A percentile compares a stretch with the other conserved stretches of the same genome.
Evolutionary conservation across 768 basidiomycete species (phyloP).

Genomic region (Lyophyllum semitale): DNA sequence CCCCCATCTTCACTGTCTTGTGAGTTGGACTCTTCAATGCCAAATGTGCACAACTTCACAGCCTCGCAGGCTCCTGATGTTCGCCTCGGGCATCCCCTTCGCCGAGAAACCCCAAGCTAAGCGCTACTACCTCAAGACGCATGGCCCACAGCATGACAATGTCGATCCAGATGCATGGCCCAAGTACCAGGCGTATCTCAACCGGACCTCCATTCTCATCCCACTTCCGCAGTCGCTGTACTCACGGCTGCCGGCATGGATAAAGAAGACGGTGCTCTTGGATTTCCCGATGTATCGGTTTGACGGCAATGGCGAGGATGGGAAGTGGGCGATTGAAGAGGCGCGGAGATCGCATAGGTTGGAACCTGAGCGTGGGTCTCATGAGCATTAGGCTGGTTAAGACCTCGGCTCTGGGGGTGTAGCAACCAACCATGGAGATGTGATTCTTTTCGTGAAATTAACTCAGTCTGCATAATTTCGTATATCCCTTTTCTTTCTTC

Average conservation of each 20-base stretch:
- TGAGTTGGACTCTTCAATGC: conserved; percentile 28
- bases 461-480: background rate
- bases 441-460: too few relatives aligned
- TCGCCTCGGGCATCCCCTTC: conserved; percentile 69
- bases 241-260: conserved; percentile 43
- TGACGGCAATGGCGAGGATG: conserved; percentile 51
- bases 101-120: conserved; percentile 69
- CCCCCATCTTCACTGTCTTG: conserved; percentile 68
- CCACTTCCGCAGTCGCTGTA: conserved; percentile 63
- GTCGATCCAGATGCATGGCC: conserved; percentile 42
- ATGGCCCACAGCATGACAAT: conserved; percentile 35
- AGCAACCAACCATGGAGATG: too few relatives aligned
- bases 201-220: conserved; percentile 58
- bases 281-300: conserved; percentile 68
- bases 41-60: background rate
- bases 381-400: background rate
- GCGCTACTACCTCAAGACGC: conserved; percentile 54
- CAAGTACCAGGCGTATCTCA: conserved; percentile 58
- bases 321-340: conserved; percentile 41
- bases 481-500: background rate
- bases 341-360: conserved; percentile 14
- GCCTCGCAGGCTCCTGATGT: conserved; percentile 52
- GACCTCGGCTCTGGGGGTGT: too few relatives aligned
- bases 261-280: conserved; percentile 59
- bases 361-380: background rate